A percentile compares a stretch with the other conserved stretches of the same genome.
Conservation (phyloP, 2,329 filamentous ascomycete species). For the Calonectria multiphialidica region DNA sequence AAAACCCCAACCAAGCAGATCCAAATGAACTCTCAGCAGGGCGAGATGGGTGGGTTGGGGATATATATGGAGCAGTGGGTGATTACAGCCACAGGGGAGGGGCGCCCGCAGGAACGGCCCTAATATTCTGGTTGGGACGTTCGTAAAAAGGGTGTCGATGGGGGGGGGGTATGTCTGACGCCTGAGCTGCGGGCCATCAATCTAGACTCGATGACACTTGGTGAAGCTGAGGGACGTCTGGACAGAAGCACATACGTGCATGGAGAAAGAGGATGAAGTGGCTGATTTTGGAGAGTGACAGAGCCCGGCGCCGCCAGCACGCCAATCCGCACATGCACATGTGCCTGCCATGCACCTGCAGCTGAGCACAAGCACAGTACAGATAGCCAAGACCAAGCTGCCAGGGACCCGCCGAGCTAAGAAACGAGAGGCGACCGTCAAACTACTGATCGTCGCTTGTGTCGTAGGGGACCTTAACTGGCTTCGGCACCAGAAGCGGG, state of each 20-base stretch:
- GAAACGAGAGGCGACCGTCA: not conserved
- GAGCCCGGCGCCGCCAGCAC: not conserved
- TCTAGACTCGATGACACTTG: not conserved
- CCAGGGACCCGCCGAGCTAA: not conserved
- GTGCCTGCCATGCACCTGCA: not conserved
- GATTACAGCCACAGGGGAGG: not conserved
- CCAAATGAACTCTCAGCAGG: too few species aligned
- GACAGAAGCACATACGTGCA: not conserved
- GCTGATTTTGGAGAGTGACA: not conserved
- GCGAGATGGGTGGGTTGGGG: not conserved
- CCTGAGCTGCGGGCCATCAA: not conserved
- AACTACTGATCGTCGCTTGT: not conserved
- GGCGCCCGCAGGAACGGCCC: not conserved
- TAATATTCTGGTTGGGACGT: not conserved
- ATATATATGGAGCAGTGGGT: slow-evolving; percentile 3
- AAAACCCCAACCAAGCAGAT: not conserved
- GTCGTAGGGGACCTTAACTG: not conserved
- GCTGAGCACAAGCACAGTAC: too few species aligned
- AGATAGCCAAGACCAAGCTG: not conserved
- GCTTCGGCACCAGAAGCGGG: not conserved
- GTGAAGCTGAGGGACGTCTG: too few species aligned
- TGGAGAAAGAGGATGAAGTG: not conserved
- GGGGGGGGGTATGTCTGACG: not conserved
- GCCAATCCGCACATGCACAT: not conserved
- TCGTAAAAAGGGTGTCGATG: not conserved